phyloP scores from a whole-genome alignment of 2,329 filamentous ascomycete species.

The Blastomyces emzantsi region DNA sequence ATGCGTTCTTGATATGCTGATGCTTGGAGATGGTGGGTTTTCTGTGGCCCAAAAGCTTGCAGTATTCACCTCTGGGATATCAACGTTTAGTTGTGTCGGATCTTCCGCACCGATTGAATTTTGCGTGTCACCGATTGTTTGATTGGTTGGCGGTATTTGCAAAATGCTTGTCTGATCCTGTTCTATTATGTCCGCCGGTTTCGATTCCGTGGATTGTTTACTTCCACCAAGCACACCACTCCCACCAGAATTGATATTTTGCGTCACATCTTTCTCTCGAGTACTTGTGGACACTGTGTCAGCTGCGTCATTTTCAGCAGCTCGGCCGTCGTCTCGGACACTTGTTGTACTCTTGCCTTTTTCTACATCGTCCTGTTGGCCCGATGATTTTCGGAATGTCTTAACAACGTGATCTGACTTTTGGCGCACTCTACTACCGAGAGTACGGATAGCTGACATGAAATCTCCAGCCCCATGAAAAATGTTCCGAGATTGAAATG shows the following conservation, averaged over 20 bases:
- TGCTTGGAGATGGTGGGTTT: neutral
- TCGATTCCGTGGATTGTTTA: neutral
- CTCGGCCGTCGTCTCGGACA: neutral
- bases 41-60: neutral
- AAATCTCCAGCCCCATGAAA: neutral
- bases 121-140: neutral
- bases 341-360: neutral
- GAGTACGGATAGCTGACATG: neutral
- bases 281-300: neutral
- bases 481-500: neutral
- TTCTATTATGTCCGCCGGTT: neutral
- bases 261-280: neutral
- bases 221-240: neutral
- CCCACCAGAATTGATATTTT: neutral
- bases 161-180: neutral
- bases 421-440: neutral
- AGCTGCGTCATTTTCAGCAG: neutral
- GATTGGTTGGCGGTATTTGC: neutral
- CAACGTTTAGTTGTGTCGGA: neutral
- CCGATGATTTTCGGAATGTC: neutral
- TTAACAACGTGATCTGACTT: neutral
- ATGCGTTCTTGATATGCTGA: neutral
- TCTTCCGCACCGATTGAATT: neutral
- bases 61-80: neutral
- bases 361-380: conserved; percentile 3